Evolutionary conservation across 1,284 basidiomycete genomes (phyloP).

Genomic region (Paramarasmius palmivorus): DNA sequence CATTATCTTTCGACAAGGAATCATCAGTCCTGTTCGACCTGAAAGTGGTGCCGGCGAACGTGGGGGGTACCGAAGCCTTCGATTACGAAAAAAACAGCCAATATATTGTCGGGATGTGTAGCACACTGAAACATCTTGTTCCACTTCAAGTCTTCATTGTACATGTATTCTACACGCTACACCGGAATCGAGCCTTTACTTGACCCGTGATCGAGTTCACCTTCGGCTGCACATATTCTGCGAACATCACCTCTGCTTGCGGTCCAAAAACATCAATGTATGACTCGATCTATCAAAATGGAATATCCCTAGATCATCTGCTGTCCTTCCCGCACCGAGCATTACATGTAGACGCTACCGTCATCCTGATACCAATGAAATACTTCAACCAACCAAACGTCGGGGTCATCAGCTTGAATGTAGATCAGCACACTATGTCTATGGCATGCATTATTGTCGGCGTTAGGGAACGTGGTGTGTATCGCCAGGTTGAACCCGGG

Average conservation of each 20-base stretch:
- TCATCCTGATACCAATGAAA: conserved; percentile 56
- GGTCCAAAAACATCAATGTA: conserved; percentile 29
- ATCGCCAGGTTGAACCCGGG: conserved; percentile 4
- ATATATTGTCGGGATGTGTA: no score
- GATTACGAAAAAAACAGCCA: no score
- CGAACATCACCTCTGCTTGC: conserved; percentile 14
- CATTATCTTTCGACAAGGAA: no score
- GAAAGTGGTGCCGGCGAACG: no score
- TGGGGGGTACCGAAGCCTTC: no score
- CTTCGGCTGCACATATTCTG: no score
- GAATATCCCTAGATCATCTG: conserved; percentile 41
- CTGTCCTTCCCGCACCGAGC: conserved; percentile 30
- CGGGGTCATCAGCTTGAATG: conserved; percentile 51
- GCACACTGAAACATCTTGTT: no score
- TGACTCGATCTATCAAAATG: conserved; percentile 51
- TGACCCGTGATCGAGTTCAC: no score
- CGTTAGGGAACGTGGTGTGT: conserved; percentile 9
- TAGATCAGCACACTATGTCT: conserved; percentile 51
- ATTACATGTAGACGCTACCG: conserved; percentile 55
- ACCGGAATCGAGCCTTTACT: no score
- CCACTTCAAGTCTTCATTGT: no score
- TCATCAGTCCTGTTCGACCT: no score
- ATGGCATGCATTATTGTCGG: conserved; percentile 36
- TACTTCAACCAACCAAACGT: conserved; percentile 50
- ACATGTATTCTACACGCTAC: no score